Conservation (phyloP, 2,329 filamentous ascomycete species). For the Ophiostoma ulmi region DNA sequence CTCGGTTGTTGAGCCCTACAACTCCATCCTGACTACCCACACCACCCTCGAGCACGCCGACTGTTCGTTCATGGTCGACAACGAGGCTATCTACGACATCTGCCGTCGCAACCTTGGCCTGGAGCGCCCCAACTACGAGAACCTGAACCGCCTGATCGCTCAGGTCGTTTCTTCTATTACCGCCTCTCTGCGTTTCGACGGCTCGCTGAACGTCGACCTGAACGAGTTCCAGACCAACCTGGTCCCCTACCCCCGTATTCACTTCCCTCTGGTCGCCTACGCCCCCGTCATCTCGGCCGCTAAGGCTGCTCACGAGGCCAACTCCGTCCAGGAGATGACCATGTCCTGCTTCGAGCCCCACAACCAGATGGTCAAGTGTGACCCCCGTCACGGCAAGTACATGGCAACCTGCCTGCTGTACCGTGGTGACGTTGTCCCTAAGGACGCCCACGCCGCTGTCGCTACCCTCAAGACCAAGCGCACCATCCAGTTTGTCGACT, state of each 20-base stretch:
- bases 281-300: slow-evolving; percentile 88
- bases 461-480: slow-evolving; percentile 98
- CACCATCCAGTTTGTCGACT: slow-evolving; percentile 98
- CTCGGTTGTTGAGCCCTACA: slow-evolving; percentile 98
- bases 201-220: slow-evolving; percentile 96
- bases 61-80: slow-evolving; percentile 99
- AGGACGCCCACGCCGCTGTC: slow-evolving; percentile 87
- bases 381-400: slow-evolving; percentile 98
- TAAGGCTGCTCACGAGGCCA: slow-evolving; percentile 96
- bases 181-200: slow-evolving; percentile 95
- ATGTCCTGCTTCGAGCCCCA: slow-evolving; percentile 99
- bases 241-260: slow-evolving; percentile 96
- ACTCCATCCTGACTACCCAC: slow-evolving; percentile 98
- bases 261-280: slow-evolving; percentile 98
- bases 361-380: slow-evolving; percentile 99
- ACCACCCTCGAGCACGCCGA: slow-evolving; percentile 99
- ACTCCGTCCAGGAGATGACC: slow-evolving; percentile 97
- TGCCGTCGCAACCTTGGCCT: slow-evolving; percentile 96
- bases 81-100: slow-evolving; percentile 99
- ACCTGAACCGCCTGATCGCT: slow-evolving; percentile 96
- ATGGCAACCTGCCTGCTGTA: slow-evolving; percentile 98
- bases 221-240: slow-evolving; percentile 99
- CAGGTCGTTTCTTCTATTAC: slow-evolving; percentile 99
- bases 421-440: slow-evolving; percentile 95
- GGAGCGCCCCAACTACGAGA: slow-evolving; percentile 96